These are phyloP conservation scores for Leucaena leucocephala DNA, from an alignment of 306 rosid species.

Conservation along the genomic window DNA sequence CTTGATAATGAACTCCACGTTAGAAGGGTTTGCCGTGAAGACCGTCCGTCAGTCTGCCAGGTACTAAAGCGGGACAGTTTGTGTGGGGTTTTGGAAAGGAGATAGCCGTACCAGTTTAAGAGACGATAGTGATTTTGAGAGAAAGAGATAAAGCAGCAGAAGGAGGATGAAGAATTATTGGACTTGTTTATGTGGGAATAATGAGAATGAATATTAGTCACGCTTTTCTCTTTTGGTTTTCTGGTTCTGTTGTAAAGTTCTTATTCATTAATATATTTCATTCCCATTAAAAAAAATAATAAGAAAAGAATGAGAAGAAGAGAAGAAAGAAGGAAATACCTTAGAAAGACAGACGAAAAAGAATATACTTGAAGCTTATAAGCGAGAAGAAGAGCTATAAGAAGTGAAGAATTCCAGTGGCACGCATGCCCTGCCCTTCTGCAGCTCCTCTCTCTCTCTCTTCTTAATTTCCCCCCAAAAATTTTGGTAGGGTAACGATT, in stretches of 20 bases:
- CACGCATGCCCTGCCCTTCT: no score
- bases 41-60: conserved; percentile 41
- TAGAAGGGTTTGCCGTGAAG: conserved; percentile 70
- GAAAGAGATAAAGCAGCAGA: conserved; percentile 63
- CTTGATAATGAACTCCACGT: conserved; percentile 69
- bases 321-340: conserved; percentile 30
- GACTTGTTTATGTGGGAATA: neutral
- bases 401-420: neutral
- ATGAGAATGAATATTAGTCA: neutral
- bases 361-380: conserved; percentile 25
- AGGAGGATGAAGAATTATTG: neutral
- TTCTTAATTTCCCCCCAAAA: no score
- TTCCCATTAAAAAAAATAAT: no score
- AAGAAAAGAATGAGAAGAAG: neutral
- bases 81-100: conserved; percentile 61
- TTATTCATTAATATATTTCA: no score
- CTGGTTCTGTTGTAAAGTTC: no score
- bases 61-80: conserved; percentile 67
- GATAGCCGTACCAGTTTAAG: conserved; percentile 67
- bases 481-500: no score
- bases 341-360: conserved; percentile 32
- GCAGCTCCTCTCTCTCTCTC: no score
- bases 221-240: no score
- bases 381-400: neutral
- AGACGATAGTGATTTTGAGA: conserved; percentile 61